phyloP scores from a whole-genome alignment of 148 eudicot genomes.

The Silene latifolia region DNA sequence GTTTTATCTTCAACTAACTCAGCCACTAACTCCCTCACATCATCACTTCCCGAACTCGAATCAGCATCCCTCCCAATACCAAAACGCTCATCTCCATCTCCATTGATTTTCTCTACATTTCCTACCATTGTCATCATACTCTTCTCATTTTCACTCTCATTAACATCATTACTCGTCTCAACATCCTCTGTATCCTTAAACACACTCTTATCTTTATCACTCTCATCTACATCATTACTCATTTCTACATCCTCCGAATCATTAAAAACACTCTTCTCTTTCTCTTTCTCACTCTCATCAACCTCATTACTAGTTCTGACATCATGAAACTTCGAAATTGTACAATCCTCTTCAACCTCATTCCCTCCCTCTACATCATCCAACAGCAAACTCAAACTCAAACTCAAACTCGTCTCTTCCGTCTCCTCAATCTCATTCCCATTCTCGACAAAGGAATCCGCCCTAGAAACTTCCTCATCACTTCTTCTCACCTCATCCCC shows the following conservation, averaged over 20 bases:
- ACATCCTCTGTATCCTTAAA: no score
- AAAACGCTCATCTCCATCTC: slow-evolving; percentile 20
- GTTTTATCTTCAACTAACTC: slow-evolving; percentile 34
- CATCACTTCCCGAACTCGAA: slow-evolving; percentile 32
- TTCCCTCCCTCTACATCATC: no score
- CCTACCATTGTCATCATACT: background rate
- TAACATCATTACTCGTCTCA: no score
- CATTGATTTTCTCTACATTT: slow-evolving; percentile 14
- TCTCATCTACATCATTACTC: slow-evolving; percentile 13
- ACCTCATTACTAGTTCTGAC: background rate
- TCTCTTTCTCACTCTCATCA: slow-evolving; percentile 2
- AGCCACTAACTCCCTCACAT: slow-evolving; percentile 29
- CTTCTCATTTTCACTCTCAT: no score
- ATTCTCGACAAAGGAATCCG: slow-evolving; percentile 16
- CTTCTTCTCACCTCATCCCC: background rate
- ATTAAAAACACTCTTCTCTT: background rate
- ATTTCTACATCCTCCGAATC: slow-evolving; percentile 7
- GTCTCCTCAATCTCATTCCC: background rate
- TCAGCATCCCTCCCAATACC: slow-evolving; percentile 12
- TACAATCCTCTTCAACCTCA: background rate
- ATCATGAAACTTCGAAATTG: background rate
- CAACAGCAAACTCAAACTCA: no score
- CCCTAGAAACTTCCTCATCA: slow-evolving; percentile 12
- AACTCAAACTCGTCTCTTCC: no score
- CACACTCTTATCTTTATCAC: slow-evolving; percentile 6